Percentiles rank a stretch among this genome's conserved stretches.
These are phyloP conservation scores for Funneliformis caledonium DNA, from an alignment of 371 early-diverging fungal species.

Conservation along the genomic window DNA sequence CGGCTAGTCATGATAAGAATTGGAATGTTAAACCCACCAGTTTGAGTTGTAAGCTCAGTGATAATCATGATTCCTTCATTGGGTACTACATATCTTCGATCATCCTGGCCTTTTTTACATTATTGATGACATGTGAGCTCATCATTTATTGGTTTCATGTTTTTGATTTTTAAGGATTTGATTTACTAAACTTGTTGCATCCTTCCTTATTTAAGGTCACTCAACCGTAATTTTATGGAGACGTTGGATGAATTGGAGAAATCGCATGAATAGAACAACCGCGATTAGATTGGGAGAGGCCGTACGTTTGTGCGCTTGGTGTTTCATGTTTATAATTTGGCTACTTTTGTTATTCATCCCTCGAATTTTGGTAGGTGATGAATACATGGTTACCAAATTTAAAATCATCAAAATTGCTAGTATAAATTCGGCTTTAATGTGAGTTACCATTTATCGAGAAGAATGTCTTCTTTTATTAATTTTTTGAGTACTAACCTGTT, in stretches of 20 bases:
- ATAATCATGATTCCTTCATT: background rate
- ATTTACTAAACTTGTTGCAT: background rate
- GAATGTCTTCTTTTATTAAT: background rate
- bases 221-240: background rate
- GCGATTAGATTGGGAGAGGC: slow-evolving; percentile 12
- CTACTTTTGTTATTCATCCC: background rate
- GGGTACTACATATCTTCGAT: background rate
- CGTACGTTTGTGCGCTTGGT: background rate
- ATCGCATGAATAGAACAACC: background rate
- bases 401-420: background rate
- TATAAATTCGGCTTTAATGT: background rate
- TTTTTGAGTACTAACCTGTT: background rate
- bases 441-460: background rate
- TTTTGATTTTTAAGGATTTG: background rate
- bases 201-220: background rate
- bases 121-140: background rate
- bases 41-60: background rate
- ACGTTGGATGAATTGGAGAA: background rate
- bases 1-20: background rate
- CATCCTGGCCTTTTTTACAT: background rate
- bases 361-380: background rate
- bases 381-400: background rate
- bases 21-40: background rate
- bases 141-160: background rate
- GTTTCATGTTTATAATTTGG: background rate